Conservation (phyloP, 257 asterid species). For the Fraxinus americana region DNA sequence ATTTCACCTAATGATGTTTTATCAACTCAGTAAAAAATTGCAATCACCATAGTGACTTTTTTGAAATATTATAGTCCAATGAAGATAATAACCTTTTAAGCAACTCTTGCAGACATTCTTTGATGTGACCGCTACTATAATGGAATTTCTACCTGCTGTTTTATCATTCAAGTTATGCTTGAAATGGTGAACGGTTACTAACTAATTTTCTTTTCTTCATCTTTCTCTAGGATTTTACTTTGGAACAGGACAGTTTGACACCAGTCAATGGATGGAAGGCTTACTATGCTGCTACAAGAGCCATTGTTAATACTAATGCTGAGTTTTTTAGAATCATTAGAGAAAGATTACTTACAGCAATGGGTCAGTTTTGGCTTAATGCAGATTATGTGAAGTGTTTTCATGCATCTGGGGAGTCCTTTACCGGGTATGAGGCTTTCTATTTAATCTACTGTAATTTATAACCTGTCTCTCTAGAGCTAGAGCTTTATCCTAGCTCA, state of each 20-base stretch:
- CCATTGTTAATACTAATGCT: conserved; percentile 63
- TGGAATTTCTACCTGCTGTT: conserved; percentile 1
- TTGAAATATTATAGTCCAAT: conserved; percentile 11
- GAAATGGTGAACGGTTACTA: conserved; percentile 19
- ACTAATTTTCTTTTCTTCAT: conserved; percentile 8
- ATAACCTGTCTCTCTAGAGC: background rate
- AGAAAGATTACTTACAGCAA: conserved; percentile 70
- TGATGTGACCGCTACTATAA: conserved; percentile 3
- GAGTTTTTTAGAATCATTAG: conserved; percentile 69
- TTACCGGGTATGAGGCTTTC: conserved; percentile 71
- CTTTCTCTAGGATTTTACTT: conserved; percentile 73
- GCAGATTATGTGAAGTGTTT: conserved; percentile 92
- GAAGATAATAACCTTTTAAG: background rate
- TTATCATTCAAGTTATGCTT: conserved; percentile 14
- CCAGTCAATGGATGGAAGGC: conserved; percentile 97
- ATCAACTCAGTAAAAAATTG: background rate
- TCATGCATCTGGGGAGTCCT: conserved; percentile 83
- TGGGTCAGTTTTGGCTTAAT: conserved; percentile 91
- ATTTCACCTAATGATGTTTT: background rate
- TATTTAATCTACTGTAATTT: background rate
- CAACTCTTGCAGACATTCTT: conserved; percentile 1
- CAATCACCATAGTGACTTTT: conserved; percentile 1
- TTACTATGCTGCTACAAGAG: conserved; percentile 93
- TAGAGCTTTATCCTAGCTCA: conserved; percentile 3
- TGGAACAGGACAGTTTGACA: conserved; percentile 74